phyloP scores from a whole-genome alignment of 108 stramenopile genomes.

The Tribonema minus region DNA sequence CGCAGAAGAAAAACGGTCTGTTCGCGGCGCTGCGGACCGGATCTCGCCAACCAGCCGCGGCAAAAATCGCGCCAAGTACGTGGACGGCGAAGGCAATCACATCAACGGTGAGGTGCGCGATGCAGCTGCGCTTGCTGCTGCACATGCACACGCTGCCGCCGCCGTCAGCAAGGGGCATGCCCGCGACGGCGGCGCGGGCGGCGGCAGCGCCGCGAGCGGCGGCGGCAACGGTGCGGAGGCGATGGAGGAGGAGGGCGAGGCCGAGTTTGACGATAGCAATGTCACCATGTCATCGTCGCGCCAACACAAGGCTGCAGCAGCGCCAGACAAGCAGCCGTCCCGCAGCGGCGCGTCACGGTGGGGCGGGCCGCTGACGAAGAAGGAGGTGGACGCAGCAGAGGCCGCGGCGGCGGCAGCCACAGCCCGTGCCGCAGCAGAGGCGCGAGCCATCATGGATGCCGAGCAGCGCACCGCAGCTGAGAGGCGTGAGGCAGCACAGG shows the following conservation, averaged over 20 bases:
- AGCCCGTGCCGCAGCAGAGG: too few species aligned
- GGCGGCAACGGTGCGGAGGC: background rate
- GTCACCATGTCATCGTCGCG: too few species aligned
- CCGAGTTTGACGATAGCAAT: too few species aligned
- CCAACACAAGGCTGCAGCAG: too few species aligned
- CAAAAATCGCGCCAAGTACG: background rate
- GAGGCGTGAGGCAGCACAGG: too few species aligned
- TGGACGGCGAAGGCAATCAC: background rate
- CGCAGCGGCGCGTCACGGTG: too few species aligned
- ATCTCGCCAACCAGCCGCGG: background rate
- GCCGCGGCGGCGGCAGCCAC: too few species aligned
- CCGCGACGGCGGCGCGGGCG: background rate
- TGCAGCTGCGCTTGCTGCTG: background rate
- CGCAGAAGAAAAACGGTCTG: background rate
- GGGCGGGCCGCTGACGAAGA: too few species aligned
- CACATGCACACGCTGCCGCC: background rate
- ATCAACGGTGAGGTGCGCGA: background rate
- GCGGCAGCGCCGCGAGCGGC: background rate
- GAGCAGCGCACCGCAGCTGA: too few species aligned
- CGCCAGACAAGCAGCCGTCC: too few species aligned
- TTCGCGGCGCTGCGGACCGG: background rate
- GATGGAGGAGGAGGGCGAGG: background rate
- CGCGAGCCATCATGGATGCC: too few species aligned
- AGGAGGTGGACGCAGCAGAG: too few species aligned
- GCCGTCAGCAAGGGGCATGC: background rate